Conservation (phyloP, 2,329 filamentous ascomycete species). For the Anisogramma anomala region DNA sequence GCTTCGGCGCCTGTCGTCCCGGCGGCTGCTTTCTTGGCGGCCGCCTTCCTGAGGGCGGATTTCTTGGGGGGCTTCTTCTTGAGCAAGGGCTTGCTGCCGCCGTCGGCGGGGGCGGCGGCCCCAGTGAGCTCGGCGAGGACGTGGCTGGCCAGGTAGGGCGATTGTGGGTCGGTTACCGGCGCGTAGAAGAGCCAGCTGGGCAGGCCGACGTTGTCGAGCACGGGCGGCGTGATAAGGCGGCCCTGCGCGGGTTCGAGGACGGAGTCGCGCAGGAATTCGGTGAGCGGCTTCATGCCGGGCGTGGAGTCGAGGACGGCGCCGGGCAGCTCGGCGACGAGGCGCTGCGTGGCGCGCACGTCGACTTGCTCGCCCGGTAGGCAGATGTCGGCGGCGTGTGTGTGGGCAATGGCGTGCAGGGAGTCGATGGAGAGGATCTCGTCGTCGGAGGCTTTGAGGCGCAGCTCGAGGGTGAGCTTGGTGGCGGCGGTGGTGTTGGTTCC, state of each 20-base stretch:
- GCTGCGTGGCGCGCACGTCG: slow-evolving; percentile 36
- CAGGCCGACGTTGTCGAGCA: slow-evolving; percentile 17
- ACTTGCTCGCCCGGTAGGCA: slow-evolving; percentile 35
- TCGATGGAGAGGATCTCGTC: slow-evolving; percentile 22
- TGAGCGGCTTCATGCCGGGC: slow-evolving; percentile 24
- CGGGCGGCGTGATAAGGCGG: slow-evolving; percentile 36
- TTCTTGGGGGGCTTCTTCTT: neutral
- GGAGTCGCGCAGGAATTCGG: slow-evolving; percentile 32
- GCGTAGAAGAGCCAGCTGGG: slow-evolving; percentile 16
- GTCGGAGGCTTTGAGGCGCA: slow-evolving; percentile 22
- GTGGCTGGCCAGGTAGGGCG: neutral
- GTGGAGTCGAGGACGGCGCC: slow-evolving; percentile 17
- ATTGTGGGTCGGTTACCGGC: neutral
- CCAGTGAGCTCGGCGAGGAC: neutral
- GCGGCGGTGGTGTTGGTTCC: neutral
- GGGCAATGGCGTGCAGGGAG: slow-evolving; percentile 28
- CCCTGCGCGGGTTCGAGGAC: slow-evolving; percentile 35
- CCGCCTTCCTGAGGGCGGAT: neutral
- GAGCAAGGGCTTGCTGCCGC: neutral
- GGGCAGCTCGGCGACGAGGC: slow-evolving; percentile 22
- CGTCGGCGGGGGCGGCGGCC: neutral
- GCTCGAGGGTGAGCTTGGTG: slow-evolving; percentile 25
- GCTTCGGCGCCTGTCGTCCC: too few relatives aligned
- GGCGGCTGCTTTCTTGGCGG: neutral
- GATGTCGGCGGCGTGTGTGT: slow-evolving; percentile 30